Base-by-base conservation (phyloP, 176 grass and related monocot species). In the Oryza nivara region DNA sequence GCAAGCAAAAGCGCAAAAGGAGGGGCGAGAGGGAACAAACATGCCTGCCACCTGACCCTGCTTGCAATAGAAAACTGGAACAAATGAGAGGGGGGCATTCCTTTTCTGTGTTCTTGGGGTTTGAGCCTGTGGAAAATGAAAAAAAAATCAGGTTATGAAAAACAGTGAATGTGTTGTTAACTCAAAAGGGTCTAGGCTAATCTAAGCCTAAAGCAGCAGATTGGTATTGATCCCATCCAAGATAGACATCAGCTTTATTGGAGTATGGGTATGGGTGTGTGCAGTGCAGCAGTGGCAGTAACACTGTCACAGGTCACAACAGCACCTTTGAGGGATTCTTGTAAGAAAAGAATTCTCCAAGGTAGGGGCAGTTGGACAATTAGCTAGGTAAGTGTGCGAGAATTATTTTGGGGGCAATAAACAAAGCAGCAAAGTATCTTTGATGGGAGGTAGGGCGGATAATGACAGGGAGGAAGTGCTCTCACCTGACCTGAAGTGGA, bases 41-140 rank as follows among this genome's bases (percentile, higher is more conserved):
- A 92, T 94, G 94, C 92, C 94, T 97, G 94, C 92, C 92, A 92
- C 94, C 88, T 92, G 88, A 91, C 67, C 63, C 65, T 90, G 87
- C 78, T 83, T 67, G 85, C 73, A 90, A 72, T 79, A 83, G 80
- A 90, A 90, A 90, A 89, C 74, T 79, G 51, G 69, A 19, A 70
- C 86, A 82, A 75, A 83, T 17, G 52, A 84, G 52, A 56, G 60
- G 86, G 45, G 79, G 79, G 75, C 80, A 80, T 74, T 40, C 35
- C 16, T 38, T n/a, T 45, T 77, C 22, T 78, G 67, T 72, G 86
- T 83, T 83, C 74, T 83, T 44, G 73, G 80, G 65, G 56, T 78
- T 44, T 67, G 80, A 52, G 56, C 15, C 43, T 22, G 79, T 74
- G 77, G 74, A 48, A 38, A 41, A 41, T 41, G 40, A 41, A 41